Conservation (phyloP, 108 stramenopile genomes). For the Bacterosira constricta region DNA sequence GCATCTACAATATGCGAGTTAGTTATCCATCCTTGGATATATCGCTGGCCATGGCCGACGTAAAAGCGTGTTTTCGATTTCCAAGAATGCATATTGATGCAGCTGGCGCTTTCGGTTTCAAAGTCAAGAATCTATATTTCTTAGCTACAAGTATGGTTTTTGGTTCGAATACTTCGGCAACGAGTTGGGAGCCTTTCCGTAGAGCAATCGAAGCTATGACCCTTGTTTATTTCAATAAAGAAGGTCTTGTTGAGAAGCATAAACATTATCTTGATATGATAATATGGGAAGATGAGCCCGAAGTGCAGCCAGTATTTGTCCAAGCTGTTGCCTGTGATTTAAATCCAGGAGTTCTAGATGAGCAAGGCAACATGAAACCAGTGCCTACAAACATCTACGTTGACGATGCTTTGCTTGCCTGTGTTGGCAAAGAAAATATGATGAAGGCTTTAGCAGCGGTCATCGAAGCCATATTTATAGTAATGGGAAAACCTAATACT, state of each 20-base stretch:
- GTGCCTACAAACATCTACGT: background rate
- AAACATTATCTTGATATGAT: too few species aligned
- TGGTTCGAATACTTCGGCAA: background rate
- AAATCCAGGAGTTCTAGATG: background rate
- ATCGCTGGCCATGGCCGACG: background rate
- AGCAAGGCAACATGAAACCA: background rate
- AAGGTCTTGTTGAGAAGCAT: background rate
- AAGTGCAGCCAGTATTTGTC: too few species aligned
- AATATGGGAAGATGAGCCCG: too few species aligned
- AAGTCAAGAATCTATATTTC: background rate
- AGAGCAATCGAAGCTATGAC: background rate
- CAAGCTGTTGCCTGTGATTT: background rate
- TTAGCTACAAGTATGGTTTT: background rate
- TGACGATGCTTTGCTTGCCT: background rate
- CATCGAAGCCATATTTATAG: slow-evolving; percentile 16
- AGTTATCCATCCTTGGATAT: background rate
- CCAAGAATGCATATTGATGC: background rate
- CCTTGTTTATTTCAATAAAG: background rate
- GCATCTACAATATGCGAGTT: background rate
- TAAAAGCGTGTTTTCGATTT: background rate
- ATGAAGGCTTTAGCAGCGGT: background rate
- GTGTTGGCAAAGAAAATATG: background rate
- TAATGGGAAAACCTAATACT: background rate
- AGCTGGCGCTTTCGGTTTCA: slow-evolving; percentile 11
- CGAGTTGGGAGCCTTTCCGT: background rate